These are phyloP conservation scores for Bifiguratus adelaidae DNA, from an alignment of 192 early-diverging fungal species.

Conservation along the genomic window DNA sequence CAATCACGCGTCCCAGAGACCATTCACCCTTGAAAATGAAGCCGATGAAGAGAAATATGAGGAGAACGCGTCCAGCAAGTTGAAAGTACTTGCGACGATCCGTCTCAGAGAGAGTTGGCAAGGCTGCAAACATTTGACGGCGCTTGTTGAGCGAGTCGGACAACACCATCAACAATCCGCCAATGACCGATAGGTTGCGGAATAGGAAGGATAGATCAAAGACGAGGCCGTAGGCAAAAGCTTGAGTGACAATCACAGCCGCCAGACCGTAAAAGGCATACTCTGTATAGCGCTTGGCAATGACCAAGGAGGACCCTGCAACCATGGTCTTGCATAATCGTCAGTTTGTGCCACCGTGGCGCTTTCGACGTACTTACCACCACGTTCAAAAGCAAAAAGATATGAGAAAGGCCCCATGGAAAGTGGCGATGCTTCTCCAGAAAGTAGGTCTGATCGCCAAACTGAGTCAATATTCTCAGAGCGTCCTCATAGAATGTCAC, in stretches of 20 bases:
- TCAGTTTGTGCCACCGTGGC: too few species aligned
- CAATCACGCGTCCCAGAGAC: conserved; percentile 52
- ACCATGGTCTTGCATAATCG: conserved; percentile 80
- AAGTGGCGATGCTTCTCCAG: conserved; percentile 74
- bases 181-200: conserved; percentile 86
- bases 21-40: conserved; percentile 83
- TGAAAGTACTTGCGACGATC: conserved; percentile 86
- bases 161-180: conserved; percentile 90
- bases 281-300: conserved; percentile 73
- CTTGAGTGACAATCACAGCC: conserved; percentile 74
- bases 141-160: conserved; percentile 64
- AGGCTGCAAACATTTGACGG: conserved; percentile 76
- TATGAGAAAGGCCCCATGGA: conserved; percentile 68
- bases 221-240: conserved; percentile 88
- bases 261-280: conserved; percentile 76
- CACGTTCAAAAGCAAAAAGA: conserved; percentile 80
- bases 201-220: conserved; percentile 86
- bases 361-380: conserved; percentile 48
- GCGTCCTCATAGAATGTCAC: conserved; percentile 95
- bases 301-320: conserved; percentile 72
- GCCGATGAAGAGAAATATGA: conserved; percentile 87
- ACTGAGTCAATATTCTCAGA: conserved; percentile 80
- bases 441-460: conserved; percentile 81
- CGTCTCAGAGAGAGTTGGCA: conserved; percentile 77
- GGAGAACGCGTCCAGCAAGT: conserved; percentile 82